These are phyloP conservation scores for Yamadazyma dushanensis DNA, from an alignment of 1,139 yeast species.

Conservation along the genomic window DNA sequence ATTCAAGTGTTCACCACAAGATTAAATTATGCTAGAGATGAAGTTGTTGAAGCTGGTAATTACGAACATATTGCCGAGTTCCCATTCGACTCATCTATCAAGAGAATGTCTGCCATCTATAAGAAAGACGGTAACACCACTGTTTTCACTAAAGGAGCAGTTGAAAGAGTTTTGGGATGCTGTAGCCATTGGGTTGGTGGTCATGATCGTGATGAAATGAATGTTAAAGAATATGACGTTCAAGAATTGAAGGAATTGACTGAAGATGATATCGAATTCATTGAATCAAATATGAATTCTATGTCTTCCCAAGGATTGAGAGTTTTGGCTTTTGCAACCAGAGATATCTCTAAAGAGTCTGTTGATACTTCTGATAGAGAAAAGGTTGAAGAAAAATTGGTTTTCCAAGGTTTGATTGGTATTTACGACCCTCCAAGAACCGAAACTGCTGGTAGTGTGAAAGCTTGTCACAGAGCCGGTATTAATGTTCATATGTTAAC, in stretches of 20 bases:
- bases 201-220: constrained; percentile 19
- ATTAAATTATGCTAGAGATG: constrained; percentile 48
- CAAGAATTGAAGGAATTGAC: constrained; percentile 35
- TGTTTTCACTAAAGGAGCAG: constrained; percentile 76
- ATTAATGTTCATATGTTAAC: constrained; percentile 83
- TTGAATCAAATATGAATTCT: constrained; percentile 61
- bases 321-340: constrained; percentile 69
- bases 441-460: constrained; percentile 69
- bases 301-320: constrained; percentile 71
- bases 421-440: constrained; percentile 82
- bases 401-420: constrained; percentile 71
- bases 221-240: constrained; percentile 9
- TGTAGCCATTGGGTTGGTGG: constrained; percentile 57
- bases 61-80: constrained; percentile 58
- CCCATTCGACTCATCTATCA: constrained; percentile 78
- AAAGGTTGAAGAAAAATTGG: constrained; percentile 53
- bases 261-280: constrained; percentile 35
- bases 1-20: constrained; percentile 71
- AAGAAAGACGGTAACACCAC: constrained; percentile 24
- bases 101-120: constrained; percentile 72
- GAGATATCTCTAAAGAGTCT: constrained; percentile 21
- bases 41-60: constrained; percentile 31
- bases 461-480: constrained; percentile 71
- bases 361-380: constrained; percentile 41
- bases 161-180: constrained; percentile 63